phyloP scores from a whole-genome alignment of 2,329 filamentous ascomycete species.

The Aureobasidium subglaciale region DNA sequence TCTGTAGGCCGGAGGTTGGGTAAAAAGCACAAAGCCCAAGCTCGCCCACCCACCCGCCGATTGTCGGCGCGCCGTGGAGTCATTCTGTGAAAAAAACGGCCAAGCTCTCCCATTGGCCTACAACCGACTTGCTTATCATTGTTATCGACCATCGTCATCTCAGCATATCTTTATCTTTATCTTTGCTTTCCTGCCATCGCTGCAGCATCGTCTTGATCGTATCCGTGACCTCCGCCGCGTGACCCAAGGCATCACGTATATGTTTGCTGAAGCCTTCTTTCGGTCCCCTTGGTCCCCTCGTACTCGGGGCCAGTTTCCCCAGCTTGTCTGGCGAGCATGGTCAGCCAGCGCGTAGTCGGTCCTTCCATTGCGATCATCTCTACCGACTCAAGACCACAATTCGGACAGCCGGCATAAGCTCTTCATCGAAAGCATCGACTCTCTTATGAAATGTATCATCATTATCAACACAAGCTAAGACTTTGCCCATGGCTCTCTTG shows the following conservation, averaged over 20 bases:
- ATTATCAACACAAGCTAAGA: too few species aligned
- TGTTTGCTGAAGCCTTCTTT: not conserved
- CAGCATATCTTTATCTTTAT: too few species aligned
- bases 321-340: not conserved
- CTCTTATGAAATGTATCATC: too few species aligned
- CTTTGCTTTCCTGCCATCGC: not conserved
- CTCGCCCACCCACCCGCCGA: not conserved
- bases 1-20: not conserved
- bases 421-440: too few species aligned
- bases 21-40: not conserved
- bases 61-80: not conserved
- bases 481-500: too few species aligned
- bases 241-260: too few species aligned
- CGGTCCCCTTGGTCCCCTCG: too few species aligned
- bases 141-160: slow-evolving; percentile 1
- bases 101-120: not conserved
- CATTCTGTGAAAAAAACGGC: not conserved
- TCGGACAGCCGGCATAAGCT: not conserved
- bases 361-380: not conserved
- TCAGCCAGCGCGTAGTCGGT: not conserved
- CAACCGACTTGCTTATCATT: not conserved
- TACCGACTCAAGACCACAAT: not conserved
- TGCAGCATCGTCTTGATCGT: not conserved
- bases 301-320: not conserved
- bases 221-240: not conserved